Base-by-base conservation (phyloP, 2,329 filamentous ascomycete species). In the Sporothrix humicola region DNA sequence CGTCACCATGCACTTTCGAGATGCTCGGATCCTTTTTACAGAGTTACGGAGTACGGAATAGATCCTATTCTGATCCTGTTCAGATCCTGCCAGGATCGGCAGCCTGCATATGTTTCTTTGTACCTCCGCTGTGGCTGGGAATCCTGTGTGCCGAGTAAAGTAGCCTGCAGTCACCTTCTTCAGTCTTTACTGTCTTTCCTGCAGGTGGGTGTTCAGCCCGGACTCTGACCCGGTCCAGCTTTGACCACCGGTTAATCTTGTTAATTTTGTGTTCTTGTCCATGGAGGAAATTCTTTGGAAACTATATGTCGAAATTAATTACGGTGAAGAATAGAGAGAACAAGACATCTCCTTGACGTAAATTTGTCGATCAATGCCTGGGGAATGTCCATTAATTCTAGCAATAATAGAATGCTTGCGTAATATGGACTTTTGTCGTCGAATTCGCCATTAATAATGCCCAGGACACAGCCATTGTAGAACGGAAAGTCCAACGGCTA, bases 401-500 rank as follows among this genome's bases (percentile, higher is more conserved):
- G 8, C 7, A n/a, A 42, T 61, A n/a, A 61, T 42, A 31, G 5
- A 37, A n/a, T 6, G 15, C 54, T 17, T 2, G 12, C 46, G 46
- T 3, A 48, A 48, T 13, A 7, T 37, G 31, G 31, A 37, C 31
- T 37, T 37, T 37, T 37, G 31, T 37, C 31, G 31, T 37, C 15
- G 12, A 48, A 48, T 48, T 48, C 46, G 10, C 15, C 23, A 17
- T 17, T n/a, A 52, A 52, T 52, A 17, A 48, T 48, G n/a, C 20
- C 50, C 50, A 54, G 50, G 17, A 54, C 17, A 20, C 50, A 54
- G 1, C n/a, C 17, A 15, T 54, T 61, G 26, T 23, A 44, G 7
- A 65, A 20, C 63, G 44, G 44, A 50, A 68, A 31, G 61, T 50
- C 44, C 63, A 68, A 68, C 63, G 63, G 63, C 44, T 52, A 31